phyloP scores from a whole-genome alignment of 805 yeast species.

The Myxozyma udenii region DNA sequence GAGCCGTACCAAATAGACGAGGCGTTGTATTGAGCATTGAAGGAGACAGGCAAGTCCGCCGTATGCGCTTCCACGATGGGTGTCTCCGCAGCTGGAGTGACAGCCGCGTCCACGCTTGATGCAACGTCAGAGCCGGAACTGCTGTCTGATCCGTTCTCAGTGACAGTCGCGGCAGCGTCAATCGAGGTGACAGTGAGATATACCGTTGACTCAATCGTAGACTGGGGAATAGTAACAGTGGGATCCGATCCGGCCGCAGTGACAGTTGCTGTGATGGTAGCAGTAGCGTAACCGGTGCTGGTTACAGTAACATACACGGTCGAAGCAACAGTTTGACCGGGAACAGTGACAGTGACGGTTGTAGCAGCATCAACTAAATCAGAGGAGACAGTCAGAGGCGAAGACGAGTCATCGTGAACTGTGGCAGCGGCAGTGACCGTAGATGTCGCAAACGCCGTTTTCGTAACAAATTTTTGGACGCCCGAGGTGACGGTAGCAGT shows the following conservation, averaged over 20 bases:
- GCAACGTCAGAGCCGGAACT: not conserved
- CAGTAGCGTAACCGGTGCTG: not conserved
- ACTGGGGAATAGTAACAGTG: slow-evolving; percentile 2
- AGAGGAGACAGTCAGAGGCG: too few relatives aligned
- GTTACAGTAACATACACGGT: slow-evolving; percentile 4
- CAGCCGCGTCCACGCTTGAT: not conserved
- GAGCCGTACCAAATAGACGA: slow-evolving; percentile 1
- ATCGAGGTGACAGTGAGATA: slow-evolving; percentile 5
- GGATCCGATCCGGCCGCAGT: not conserved
- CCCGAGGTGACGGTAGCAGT: too few relatives aligned
- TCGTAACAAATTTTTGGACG: too few relatives aligned
- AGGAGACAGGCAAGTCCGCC: not conserved
- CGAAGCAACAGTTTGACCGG: not conserved
- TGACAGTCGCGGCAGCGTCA: not conserved
- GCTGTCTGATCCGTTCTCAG: not conserved
- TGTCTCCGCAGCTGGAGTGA: too few relatives aligned
- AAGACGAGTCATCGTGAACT: too few relatives aligned
- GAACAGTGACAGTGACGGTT: too few relatives aligned
- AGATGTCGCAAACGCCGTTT: too few relatives aligned
- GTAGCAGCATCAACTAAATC: too few relatives aligned
- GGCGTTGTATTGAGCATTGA: too few relatives aligned
- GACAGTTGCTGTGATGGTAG: not conserved
- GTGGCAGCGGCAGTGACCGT: too few relatives aligned
- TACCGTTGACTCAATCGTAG: slow-evolving; percentile 3
- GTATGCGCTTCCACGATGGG: too few relatives aligned